These are phyloP conservation scores for Trichomonas vaginalis DNA, from an alignment of 208 protist genomes.

Conservation along the genomic window DNA sequence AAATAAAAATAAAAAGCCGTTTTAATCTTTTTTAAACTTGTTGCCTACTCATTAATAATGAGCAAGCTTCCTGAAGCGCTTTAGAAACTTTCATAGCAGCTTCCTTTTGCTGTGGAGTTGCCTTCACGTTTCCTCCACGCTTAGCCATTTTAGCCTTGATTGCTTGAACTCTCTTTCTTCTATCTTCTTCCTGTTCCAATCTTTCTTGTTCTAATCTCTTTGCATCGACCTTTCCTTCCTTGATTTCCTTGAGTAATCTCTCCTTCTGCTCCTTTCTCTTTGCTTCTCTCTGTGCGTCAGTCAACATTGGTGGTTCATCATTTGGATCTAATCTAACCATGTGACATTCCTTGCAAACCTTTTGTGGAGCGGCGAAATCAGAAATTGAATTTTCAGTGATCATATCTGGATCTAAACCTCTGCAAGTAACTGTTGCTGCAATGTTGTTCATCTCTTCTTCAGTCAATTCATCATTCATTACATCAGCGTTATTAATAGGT, in stretches of 20 bases:
- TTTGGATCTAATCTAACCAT: neutral
- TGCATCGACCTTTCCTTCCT: neutral
- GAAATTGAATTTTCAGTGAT: neutral
- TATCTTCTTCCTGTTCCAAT: neutral
- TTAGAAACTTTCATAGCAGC: neutral
- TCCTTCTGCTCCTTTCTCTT: neutral
- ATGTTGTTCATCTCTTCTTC: neutral
- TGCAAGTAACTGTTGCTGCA: neutral
- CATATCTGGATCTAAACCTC: neutral
- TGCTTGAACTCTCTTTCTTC: neutral
- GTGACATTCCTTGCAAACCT: neutral
- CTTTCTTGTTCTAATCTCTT: neutral
- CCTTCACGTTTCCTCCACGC: neutral
- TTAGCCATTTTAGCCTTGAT: neutral
- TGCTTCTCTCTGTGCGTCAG: neutral
- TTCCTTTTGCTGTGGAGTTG: neutral
- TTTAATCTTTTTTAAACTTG: neutral
- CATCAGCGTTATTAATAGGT: neutral
- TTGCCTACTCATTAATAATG: neutral
- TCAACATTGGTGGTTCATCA: neutral
- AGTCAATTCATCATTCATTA: neutral
- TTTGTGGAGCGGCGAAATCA: neutral
- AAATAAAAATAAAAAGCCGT: too few relatives aligned
- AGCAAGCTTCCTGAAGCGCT: neutral
- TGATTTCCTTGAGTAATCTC: neutral